Base-by-base conservation (phyloP, 2,329 filamentous ascomycete genomes). In the Neofusicoccum kwambonambiense region DNA sequence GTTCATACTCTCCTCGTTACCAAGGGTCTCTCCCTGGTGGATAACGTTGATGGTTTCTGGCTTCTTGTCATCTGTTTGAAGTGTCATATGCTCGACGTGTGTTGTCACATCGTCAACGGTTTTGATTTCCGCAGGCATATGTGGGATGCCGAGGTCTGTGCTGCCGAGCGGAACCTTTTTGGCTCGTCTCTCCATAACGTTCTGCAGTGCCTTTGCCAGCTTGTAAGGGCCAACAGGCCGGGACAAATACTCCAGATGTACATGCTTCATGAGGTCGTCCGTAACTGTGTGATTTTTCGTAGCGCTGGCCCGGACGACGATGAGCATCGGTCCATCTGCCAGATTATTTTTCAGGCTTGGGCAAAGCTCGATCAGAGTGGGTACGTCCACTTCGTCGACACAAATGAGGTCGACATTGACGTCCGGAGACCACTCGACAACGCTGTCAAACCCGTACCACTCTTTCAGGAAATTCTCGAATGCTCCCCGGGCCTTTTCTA, bases 221-320 rank as follows among this genome's bases (percentile, higher is more conserved):
- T 79, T 80, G 60, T 74, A 72, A 5, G 78, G 77, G 5, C 78
- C 78, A 51, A 77, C 77, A 7, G 76, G 75, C 51, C 79, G 74
- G 6, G 73, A 72, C 2, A 79, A 68, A 35, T 76, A 74, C 51
- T 79, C 77, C 5, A 75, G 68, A 8, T 71, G 70, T 7, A 65
- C 68, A n/a, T 51, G 65, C 22, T 67, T 67, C 9, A 66, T 57
- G 17, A 60, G 51, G 1, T 52, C 54, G 22, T 68, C 67, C 27
- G 68, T 44, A n/a, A 57, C 15, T 3, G 47, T 34, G 50, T 34
- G 67, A 31, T 31, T 31, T 65, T 35, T 64, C 3, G 19, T 17
- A 7, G 62, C 13, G n/a, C 45, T 42, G n/a, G 62, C 52, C 11
- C 62, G 62, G 15, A 49, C 27, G 8, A 64, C 54, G 1, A 60